phyloP scores from a whole-genome alignment of 768 basidiomycete species.

The Russula sp. region DNA sequence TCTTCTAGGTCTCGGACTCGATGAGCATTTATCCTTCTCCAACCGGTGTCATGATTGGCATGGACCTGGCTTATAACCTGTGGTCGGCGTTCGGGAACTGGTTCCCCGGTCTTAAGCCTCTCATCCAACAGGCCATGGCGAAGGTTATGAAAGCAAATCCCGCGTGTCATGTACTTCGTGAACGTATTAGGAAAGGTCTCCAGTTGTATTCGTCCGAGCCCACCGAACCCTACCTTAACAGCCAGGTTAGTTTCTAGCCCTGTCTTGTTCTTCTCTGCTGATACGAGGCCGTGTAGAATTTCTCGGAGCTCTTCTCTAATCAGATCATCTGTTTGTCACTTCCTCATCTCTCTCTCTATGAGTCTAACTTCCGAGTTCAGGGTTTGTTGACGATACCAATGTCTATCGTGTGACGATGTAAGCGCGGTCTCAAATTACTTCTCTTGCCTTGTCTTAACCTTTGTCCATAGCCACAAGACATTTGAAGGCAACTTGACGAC shows the following conservation, averaged over 20 bases:
- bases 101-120: constrained; percentile 98
- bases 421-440: constrained; percentile 30
- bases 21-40: constrained; percentile 99
- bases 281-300: constrained; percentile 50
- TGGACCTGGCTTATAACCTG: constrained; percentile 97
- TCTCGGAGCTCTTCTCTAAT: constrained; percentile 95
- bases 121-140: constrained; percentile 98
- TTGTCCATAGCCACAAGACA: constrained; percentile 78
- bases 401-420: constrained; percentile 98
- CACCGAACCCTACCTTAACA: constrained; percentile 98
- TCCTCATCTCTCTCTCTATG: constrained; percentile 5
- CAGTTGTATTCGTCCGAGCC: constrained; percentile 99
- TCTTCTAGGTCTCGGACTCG: constrained; percentile 76
- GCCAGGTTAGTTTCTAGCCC: constrained; percentile 52
- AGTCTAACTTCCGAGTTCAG: constrained; percentile 37
- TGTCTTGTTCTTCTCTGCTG: constrained; percentile 12
- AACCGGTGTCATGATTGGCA: constrained; percentile 97
- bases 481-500: constrained; percentile 99
- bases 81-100: constrained; percentile 99
- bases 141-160: constrained; percentile 99
- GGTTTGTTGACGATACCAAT: constrained; percentile 99
- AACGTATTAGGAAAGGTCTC: constrained; percentile 97
- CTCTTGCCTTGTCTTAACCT: constrained; percentile 23
- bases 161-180: constrained; percentile 93
- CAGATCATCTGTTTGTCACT: constrained; percentile 84